phyloP scores from a whole-genome alignment of 192 early-diverging fungal species.

The Paraglomus occultum region DNA sequence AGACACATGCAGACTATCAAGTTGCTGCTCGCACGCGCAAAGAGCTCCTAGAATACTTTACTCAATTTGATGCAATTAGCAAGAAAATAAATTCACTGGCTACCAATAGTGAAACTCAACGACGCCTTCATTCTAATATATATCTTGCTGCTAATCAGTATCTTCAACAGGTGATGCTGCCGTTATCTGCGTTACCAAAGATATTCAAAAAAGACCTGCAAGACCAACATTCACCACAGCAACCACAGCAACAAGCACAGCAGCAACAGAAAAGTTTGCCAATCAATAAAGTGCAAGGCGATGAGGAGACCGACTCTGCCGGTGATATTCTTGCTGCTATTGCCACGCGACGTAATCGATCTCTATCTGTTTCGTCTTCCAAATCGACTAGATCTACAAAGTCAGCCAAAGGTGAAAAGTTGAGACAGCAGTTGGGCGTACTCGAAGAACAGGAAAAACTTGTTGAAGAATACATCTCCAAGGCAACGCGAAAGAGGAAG shows the following conservation, averaged over 20 bases:
- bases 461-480: conserved; percentile 62
- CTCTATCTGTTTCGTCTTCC: conserved; percentile 32
- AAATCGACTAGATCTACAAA: conserved; percentile 25
- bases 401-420: conserved; percentile 31
- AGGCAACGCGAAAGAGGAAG: conserved; percentile 62
- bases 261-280: conserved; percentile 4
- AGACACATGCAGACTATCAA: conserved; percentile 54
- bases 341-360: conserved; percentile 13
- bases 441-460: conserved; percentile 66
- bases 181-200: conserved; percentile 67
- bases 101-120: conserved; percentile 42
- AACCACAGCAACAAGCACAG: neutral
- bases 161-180: conserved; percentile 76
- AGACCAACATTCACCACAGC: conserved; percentile 12
- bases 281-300: conserved; percentile 13
- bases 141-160: conserved; percentile 64
- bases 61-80: conserved; percentile 55
- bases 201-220: conserved; percentile 42
- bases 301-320: neutral
- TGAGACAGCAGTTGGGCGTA: conserved; percentile 48
- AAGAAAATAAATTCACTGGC: conserved; percentile 61
- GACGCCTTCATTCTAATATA: conserved; percentile 64
- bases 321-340: neutral
- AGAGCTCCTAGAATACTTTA: conserved; percentile 65
- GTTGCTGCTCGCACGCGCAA: conserved; percentile 60